Evolutionary conservation across 2,329 filamentous ascomycete genomes (phyloP), one percentile per base, ranked within the genome.

Genomic region (Xylaria sp.): DNA sequence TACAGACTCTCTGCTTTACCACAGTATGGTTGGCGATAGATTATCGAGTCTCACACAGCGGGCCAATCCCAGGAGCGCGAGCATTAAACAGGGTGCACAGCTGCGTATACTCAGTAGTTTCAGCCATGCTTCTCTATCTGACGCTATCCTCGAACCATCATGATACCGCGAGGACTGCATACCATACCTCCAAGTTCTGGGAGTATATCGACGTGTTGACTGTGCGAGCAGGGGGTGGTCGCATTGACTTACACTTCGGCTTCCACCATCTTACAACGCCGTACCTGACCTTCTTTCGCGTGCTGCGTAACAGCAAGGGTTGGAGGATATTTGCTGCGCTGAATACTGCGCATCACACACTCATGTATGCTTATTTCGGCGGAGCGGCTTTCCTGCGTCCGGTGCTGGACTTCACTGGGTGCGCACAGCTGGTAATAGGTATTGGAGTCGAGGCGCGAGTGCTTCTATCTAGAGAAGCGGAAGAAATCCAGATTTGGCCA

Each of bases 241-340:
- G n/a, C n/a, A 58, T 63, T 42, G 53, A 23, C 28, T 6, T 58
- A 23, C 53, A 63, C 53, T 57, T 58, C 20, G 53, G 61, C 20
- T 63, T 63, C 28, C 61, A 49, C 31, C 31, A 57, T 31, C 51
- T 63, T 11, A 58, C 51, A 26, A 63, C 42, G 31, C 53, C 61
- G 1, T 63, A 63, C 20, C 51, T 63, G 20, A 58, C 61, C 6
- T 58, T 51, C 51, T 63, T 63, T 20, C 51, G 51, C 28, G 60
- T 63, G 26, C 40, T 63, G 20, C 26, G 28, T n/a, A 38, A 46
- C 15, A 38, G 60, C 11, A 28, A 57, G 6, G 51, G 60, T n/a
- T 63, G 51, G 51, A 28, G 38, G 3, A 49, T 40, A 6, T 63
- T 63, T 23, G 38, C 60, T n/a, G 40, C 51, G 28, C 51, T 63